These are phyloP conservation scores for Citrus glauca DNA, from an alignment of 345 rosid species.

Conservation along the genomic window DNA sequence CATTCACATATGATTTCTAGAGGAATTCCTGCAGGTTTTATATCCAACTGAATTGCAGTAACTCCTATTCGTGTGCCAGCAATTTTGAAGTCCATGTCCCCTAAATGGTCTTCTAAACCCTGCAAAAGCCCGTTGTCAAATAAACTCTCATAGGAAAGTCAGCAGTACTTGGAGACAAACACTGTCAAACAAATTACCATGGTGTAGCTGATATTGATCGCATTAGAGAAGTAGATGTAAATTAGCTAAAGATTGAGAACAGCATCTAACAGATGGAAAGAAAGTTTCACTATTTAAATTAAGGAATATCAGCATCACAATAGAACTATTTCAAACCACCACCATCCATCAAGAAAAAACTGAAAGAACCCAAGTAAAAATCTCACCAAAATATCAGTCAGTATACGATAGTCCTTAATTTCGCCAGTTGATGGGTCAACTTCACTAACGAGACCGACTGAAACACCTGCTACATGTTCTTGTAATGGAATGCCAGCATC, in stretches of 20 bases:
- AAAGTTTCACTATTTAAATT: neutral
- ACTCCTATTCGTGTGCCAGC: slow-evolving; percentile 91
- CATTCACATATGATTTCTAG: slow-evolving; percentile 85
- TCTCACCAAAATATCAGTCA: slow-evolving; percentile 92
- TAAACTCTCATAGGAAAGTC: neutral
- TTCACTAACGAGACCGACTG: slow-evolving; percentile 90
- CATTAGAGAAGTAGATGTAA: neutral
- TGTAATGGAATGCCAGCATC: slow-evolving; percentile 88
- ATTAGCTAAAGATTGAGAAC: neutral
- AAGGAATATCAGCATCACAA: neutral
- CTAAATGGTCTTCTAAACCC: slow-evolving; percentile 98
- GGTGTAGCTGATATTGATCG: neutral
- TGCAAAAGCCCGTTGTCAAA: slow-evolving; percentile 22
- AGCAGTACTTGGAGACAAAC: neutral
- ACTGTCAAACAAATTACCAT: neutral
- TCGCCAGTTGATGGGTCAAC: slow-evolving; percentile 70
- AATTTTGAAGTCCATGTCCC: slow-evolving; percentile 99
- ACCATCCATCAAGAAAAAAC: slow-evolving; percentile 1
- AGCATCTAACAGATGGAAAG: neutral
- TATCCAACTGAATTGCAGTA: slow-evolving; percentile 92
- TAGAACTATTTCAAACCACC: neutral
- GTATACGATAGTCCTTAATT: slow-evolving; percentile 72
- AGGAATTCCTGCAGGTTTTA: slow-evolving; percentile 98
- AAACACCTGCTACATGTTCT: slow-evolving; percentile 97
- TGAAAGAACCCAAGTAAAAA: slow-evolving; percentile 12